Evolutionary conservation across 2,329 filamentous ascomycete genomes (phyloP).

Genomic region (Talaromyces verruculosus): DNA sequence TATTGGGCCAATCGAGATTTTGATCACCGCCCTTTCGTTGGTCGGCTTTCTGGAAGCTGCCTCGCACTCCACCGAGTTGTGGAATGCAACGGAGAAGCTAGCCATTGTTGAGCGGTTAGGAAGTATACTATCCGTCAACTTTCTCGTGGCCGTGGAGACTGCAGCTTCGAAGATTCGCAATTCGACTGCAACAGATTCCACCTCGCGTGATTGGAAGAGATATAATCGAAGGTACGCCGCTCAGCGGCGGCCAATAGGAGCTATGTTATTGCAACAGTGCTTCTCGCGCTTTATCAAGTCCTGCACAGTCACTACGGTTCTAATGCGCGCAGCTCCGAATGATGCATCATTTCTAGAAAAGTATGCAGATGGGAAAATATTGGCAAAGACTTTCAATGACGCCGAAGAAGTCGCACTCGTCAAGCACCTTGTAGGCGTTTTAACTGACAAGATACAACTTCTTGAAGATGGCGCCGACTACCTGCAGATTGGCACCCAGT

Average conservation of each 20-base stretch:
- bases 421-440: slow-evolving; percentile 66
- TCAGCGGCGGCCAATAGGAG: slow-evolving; percentile 76
- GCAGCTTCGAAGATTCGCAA: slow-evolving; percentile 89
- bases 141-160: slow-evolving; percentile 82
- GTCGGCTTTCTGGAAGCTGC: slow-evolving; percentile 85
- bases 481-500: slow-evolving; percentile 76
- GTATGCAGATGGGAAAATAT: slow-evolving; percentile 52
- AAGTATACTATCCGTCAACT: slow-evolving; percentile 75
- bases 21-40: slow-evolving; percentile 79
- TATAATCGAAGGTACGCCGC: slow-evolving; percentile 80
- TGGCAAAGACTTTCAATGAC: slow-evolving; percentile 25
- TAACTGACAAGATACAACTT: slow-evolving; percentile 78
- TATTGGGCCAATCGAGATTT: slow-evolving; percentile 61
- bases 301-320: slow-evolving; percentile 70
- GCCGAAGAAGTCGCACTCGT: slow-evolving; percentile 47
- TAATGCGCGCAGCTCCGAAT: slow-evolving; percentile 60
- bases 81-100: slow-evolving; percentile 72
- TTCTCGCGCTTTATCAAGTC: slow-evolving; percentile 84
- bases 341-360: slow-evolving; percentile 70
- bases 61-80: slow-evolving; percentile 75
- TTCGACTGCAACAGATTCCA: slow-evolving; percentile 63
- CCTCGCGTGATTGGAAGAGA: slow-evolving; percentile 81
- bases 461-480: slow-evolving; percentile 91
- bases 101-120: slow-evolving; percentile 70
- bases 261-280: slow-evolving; percentile 85